phyloP scores from a whole-genome alignment of 1,284 basidiomycete species.

The Vanrija humicola region DNA sequence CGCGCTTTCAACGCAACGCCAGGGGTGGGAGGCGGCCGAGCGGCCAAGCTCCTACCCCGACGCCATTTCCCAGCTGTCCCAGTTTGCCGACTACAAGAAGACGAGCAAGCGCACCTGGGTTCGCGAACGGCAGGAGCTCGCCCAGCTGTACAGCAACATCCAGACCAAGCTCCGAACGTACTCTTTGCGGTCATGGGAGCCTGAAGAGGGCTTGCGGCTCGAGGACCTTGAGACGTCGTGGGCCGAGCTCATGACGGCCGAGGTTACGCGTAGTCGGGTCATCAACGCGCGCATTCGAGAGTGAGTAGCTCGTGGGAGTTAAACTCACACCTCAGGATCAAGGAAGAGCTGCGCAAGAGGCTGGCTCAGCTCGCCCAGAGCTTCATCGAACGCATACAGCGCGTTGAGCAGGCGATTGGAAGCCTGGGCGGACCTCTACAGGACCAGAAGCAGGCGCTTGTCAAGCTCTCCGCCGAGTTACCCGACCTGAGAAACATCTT shows the following conservation, averaged over 20 bases:
- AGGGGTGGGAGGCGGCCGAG: conserved; percentile 60
- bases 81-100: conserved; percentile 78
- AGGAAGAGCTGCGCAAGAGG: conserved; percentile 75
- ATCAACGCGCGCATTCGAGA: conserved; percentile 90
- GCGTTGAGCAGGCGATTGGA: conserved; percentile 70
- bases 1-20: conserved; percentile 61
- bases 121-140: conserved; percentile 81
- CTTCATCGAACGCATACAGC: conserved; percentile 69
- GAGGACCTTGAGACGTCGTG: conserved; percentile 77
- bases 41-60: conserved; percentile 74
- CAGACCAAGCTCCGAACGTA: conserved; percentile 94
- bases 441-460: conserved; percentile 43
- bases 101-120: conserved; percentile 83
- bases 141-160: conserved; percentile 85
- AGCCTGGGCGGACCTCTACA: conserved; percentile 74
- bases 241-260: conserved; percentile 67
- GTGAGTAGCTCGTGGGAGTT: conserved; percentile 54
- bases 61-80: conserved; percentile 69
- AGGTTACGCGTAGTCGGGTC: conserved; percentile 70
- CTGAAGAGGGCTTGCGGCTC: conserved; percentile 65
- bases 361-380: conserved; percentile 82
- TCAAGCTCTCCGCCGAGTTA: conserved; percentile 26
- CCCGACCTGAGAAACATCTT: conserved; percentile 29
- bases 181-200: conserved; percentile 74
- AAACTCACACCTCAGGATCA: conserved; percentile 61